Evolutionary conservation across 108 stramenopile genomes (phyloP).

Genomic region (Chaetoceros tenuissimus): DNA sequence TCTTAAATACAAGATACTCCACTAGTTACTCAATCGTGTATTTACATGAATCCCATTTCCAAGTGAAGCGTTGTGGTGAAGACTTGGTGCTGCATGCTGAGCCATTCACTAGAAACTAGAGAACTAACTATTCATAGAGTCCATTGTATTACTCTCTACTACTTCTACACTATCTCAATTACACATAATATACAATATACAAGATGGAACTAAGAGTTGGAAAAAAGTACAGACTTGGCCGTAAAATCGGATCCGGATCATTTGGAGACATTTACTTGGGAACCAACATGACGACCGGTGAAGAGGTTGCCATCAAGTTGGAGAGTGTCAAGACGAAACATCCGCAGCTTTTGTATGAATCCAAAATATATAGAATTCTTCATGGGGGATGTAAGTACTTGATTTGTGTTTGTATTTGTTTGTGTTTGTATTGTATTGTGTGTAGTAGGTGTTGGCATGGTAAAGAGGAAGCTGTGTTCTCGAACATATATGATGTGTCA

Average conservation of each 20-base stretch:
- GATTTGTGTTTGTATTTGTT: constrained; percentile 3
- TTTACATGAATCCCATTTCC: no score
- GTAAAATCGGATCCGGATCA: constrained; percentile 97
- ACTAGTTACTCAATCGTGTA: no score
- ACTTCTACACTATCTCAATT: no score
- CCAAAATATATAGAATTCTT: constrained; percentile 98
- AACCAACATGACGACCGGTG: constrained; percentile 94
- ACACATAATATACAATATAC: no score
- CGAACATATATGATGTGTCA: no score
- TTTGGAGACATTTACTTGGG: constrained; percentile 99
- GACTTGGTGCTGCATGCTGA: no score
- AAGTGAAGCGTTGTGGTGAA: no score
- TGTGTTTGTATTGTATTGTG: neutral
- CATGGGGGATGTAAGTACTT: constrained; percentile 91
- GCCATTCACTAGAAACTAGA: no score
- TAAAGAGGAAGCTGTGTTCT: constrained; percentile 1
- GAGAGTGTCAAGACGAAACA: constrained; percentile 93
- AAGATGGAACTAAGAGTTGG: constrained; percentile 97
- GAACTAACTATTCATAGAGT: no score
- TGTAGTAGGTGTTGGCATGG: neutral
- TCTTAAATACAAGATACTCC: no score
- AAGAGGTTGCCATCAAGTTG: constrained; percentile 98
- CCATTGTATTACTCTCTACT: no score
- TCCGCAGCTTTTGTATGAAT: constrained; percentile 97
- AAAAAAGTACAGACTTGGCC: constrained; percentile 97